These are phyloP conservation scores for Dipodascus geniculatus DNA, from an alignment of 805 yeast genomes.

Conservation along the genomic window DNA sequence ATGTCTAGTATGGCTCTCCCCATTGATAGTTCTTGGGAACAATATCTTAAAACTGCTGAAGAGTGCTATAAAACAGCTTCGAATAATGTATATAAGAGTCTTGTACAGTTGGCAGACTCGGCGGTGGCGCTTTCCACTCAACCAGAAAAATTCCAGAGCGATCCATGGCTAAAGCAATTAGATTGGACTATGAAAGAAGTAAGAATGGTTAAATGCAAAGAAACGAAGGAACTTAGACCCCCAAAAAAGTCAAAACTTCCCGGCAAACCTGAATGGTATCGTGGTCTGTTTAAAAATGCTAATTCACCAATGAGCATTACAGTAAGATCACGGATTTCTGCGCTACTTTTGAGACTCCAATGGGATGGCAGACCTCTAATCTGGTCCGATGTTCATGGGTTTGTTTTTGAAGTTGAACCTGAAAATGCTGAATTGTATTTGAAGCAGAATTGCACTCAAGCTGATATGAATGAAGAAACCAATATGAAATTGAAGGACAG, in stretches of 20 bases:
- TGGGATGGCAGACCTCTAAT: conserved; percentile 80
- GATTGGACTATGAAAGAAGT: conserved; percentile 70
- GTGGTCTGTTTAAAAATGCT: conserved; percentile 36
- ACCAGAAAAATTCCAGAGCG: conserved; percentile 35
- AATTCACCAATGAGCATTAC: conserved; percentile 43
- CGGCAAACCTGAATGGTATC: conserved; percentile 92
- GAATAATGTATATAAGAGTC: conserved; percentile 41
- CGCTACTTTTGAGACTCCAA: conserved; percentile 58
- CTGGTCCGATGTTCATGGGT: conserved; percentile 73
- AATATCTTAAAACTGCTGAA: conserved; percentile 63
- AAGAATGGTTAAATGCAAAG: conserved; percentile 56
- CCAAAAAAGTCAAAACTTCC: conserved; percentile 65
- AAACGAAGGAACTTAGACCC: conserved; percentile 28
- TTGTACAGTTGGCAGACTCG: conserved; percentile 48
- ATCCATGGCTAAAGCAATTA: conserved; percentile 85
- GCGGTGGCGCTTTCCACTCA: conserved; percentile 37
- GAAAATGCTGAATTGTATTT: conserved; percentile 22
- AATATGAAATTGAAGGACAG: conserved; percentile 22
- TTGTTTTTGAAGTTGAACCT: conserved; percentile 65
- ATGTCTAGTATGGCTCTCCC: conserved; percentile 71
- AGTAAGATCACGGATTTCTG: conserved; percentile 62
- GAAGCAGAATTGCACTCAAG: conserved; percentile 27
- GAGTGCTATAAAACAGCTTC: conserved; percentile 47
- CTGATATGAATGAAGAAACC: conserved; percentile 12
- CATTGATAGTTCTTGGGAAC: conserved; percentile 60